phyloP scores from a whole-genome alignment of 2,329 filamentous ascomycete species.

The Ascochyta koolunga region DNA sequence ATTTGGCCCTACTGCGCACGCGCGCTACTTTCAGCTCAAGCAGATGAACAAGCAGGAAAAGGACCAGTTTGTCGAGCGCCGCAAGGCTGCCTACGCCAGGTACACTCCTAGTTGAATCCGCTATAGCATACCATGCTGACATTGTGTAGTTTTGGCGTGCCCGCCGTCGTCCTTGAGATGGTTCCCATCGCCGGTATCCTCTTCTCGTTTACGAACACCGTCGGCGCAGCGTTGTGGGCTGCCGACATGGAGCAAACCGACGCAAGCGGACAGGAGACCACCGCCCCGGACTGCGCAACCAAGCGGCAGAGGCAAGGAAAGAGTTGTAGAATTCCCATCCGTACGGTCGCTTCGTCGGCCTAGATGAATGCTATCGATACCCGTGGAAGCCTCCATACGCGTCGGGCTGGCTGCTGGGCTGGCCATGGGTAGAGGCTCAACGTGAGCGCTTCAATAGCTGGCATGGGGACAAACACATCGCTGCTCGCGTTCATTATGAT shows the following conservation, averaged over 20 bases:
- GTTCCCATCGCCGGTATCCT: conserved; percentile 81
- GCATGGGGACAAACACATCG: not conserved
- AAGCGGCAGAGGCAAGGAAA: conserved; percentile 44
- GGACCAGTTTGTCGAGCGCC: conserved; percentile 71
- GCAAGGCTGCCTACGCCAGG: conserved; percentile 80
- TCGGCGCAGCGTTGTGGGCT: conserved; percentile 93
- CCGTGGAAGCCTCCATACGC: conserved; percentile 46
- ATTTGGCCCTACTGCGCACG: conserved; percentile 60
- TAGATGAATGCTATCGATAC: conserved; percentile 30
- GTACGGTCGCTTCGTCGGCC: not conserved
- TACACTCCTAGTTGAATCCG: conserved; percentile 41
- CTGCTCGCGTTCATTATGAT: too few relatives aligned
- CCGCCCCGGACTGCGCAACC: conserved; percentile 46
- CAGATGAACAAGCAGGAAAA: conserved; percentile 72
- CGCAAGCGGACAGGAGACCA: conserved; percentile 30
- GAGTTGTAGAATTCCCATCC: conserved; percentile 39
- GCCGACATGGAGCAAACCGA: conserved; percentile 72
- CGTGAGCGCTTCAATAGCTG: not conserved
- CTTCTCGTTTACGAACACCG: conserved; percentile 89
- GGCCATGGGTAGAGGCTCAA: conserved; percentile 23
- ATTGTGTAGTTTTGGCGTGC: conserved; percentile 65
- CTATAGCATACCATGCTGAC: conserved; percentile 1
- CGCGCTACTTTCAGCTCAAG: conserved; percentile 90
- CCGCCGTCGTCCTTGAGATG: conserved; percentile 82
- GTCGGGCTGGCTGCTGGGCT: conserved; percentile 39